A percentile compares a stretch with the other conserved stretches of the same genome.
phyloP scores from a whole-genome alignment of 306 rosid species.

The Sphenostylis stenocarpa region DNA sequence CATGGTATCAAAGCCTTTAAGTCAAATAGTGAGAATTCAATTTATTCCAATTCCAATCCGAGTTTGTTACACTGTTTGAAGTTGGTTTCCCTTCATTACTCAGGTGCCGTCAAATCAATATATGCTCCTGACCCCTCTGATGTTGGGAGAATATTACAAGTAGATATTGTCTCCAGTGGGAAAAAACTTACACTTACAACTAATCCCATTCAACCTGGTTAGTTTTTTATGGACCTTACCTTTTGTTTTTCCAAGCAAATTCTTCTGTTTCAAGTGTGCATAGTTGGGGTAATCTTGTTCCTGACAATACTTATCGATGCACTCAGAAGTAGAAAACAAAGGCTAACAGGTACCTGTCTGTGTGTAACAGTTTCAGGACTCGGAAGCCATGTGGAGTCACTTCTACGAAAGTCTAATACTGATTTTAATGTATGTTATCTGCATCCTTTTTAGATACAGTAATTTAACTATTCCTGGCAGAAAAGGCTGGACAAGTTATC shows the following conservation, averaged over 20 bases:
- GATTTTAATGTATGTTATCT: conserved; percentile 76
- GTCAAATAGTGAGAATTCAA: conserved; percentile 3
- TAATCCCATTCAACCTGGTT: conserved; percentile 79
- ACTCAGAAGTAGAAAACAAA: conserved; percentile 34
- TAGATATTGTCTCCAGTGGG: conserved; percentile 66
- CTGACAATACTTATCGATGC: not conserved
- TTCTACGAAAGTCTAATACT: conserved; percentile 71
- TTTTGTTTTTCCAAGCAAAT: not conserved
- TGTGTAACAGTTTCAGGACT: conserved; percentile 71
- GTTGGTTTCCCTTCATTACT: conserved; percentile 31
- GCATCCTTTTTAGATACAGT: conserved; percentile 10
- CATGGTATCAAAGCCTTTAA: not conserved
- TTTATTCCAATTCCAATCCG: not conserved
- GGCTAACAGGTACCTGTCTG: conserved; percentile 35
- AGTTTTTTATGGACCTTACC: conserved; percentile 35
- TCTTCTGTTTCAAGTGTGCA: not conserved
- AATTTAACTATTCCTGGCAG: not conserved
- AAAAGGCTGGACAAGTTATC: not conserved
- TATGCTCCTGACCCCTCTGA: conserved; percentile 96
- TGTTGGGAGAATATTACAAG: conserved; percentile 86
- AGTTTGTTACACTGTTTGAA: conserved; percentile 20
- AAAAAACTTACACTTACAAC: conserved; percentile 62
- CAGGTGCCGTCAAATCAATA: conserved; percentile 68
- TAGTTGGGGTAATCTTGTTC: not conserved
- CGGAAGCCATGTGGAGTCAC: conserved; percentile 68